Base-by-base conservation (phyloP, 306 rosid species). In the Cucurbita ficifolia region DNA sequence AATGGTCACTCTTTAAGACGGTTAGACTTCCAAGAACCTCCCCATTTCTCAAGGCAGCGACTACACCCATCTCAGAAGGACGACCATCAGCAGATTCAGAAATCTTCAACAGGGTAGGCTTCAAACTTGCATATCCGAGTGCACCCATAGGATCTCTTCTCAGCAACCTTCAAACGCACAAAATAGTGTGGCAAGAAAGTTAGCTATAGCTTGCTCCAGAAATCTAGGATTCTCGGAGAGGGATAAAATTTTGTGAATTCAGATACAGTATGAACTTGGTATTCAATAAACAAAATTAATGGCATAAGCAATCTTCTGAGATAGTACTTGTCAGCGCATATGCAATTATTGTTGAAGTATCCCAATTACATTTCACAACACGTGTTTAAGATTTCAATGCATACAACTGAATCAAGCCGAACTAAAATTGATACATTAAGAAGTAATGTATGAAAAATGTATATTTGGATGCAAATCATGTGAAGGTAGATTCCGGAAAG, bases 61-160 rank as follows among this genome's bases (percentile, higher is more conserved):
- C 97, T 76, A 78, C 85, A 75, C 91, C 91, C 92, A 91, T 87
- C 81, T 91, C 97, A 78, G 74, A 79, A 73, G 97, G 97, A 51
- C 88, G 91, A 21, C 86, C 88, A 83, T 85, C 96, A 71, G 86
- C 75, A 65, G 91, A 88, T 81, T 89, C 96, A 48, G 85, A 84
- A 62, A 86, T 84, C 84, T 86, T 91, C 88, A 65, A 82, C 63
- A 84, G 83, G 76, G 92, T 81, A 77, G 90, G 96, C 79, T 86
- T 82, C 76, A 67, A 79, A 83, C 82, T 79, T 61, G 92, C 87
- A 87, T 89, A 86, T 78, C 96, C 97, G 81, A 91, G 96, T 40
- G 97, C 97, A 79, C 97, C 96, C 97, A 87, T 91, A 78, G 96
- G 96, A 85, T 91, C 82, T 86, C 97, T 89, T 83, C 97, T 84